Conservation (phyloP, 352 stramenopile species). For the Phytophthora fragariaefolia region DNA sequence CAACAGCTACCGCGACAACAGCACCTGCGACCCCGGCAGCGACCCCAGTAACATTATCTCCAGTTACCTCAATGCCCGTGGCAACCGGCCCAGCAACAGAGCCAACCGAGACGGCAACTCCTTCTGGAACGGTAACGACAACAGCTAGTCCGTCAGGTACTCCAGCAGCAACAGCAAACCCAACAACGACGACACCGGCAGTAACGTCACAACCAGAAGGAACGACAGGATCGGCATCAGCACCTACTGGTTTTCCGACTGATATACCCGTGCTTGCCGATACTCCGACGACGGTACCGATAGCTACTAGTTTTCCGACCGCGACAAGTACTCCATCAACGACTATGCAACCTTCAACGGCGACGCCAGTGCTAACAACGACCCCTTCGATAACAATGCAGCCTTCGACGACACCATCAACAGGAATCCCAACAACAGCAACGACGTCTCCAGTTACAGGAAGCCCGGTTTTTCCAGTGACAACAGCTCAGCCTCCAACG, state of each 20-base stretch:
- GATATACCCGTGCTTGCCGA: conserved; percentile 12
- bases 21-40: conserved; percentile 10
- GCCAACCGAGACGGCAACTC: neutral
- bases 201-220: neutral
- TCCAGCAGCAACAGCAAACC: conserved; percentile 2
- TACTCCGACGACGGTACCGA: conserved; percentile 1
- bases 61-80: neutral
- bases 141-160: neutral
- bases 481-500: no score
- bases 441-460: no score
- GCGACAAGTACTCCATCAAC: neutral
- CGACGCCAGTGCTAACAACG: neutral
- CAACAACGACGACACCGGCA: neutral
- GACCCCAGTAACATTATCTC: conserved; percentile 3
- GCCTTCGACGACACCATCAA: neutral
- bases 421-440: conserved; percentile 3
- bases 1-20: conserved; percentile 10
- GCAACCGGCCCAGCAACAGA: neutral
- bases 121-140: neutral
- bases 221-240: neutral
- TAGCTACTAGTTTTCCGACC: neutral
- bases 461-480: no score
- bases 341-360: conserved; percentile 7
- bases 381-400: conserved; percentile 4
- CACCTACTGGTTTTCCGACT: neutral